Conservation (phyloP, 352 stramenopile species). For the Globisporangium alternatum region DNA sequence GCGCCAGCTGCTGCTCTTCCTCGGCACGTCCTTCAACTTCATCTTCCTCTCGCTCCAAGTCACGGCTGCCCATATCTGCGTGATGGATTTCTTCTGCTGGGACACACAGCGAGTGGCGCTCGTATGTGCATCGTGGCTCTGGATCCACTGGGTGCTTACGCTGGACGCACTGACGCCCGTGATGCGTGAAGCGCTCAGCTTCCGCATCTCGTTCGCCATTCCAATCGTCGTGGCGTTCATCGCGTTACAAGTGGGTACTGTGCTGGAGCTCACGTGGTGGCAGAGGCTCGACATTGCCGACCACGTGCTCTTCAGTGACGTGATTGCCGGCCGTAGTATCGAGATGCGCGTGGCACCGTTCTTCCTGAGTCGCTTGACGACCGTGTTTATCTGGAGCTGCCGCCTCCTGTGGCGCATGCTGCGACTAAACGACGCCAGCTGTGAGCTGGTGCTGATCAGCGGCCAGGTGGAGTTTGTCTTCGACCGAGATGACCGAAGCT, state of each 20-base stretch:
- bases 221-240: neutral
- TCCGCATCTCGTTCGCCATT: neutral
- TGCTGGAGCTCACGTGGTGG: neutral
- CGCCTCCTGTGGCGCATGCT: neutral
- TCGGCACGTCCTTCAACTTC: constrained; percentile 24
- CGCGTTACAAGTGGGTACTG: neutral
- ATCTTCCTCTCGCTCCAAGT: constrained; percentile 21
- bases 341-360: neutral
- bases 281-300: neutral
- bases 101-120: constrained; percentile 6
- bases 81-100: constrained; percentile 20
- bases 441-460: neutral
- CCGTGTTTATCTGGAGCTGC: neutral
- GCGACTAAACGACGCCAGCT: neutral
- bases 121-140: constrained; percentile 17
- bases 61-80: constrained; percentile 14
- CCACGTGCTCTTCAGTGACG: neutral
- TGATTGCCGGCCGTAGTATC: neutral
- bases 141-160: constrained; percentile 22
- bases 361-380: neutral
- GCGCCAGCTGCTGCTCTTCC: neutral
- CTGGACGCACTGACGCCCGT: constrained; percentile 20
- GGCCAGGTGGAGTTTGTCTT: neutral
- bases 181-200: neutral
- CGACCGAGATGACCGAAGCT: neutral